These are phyloP conservation scores for Apodospora peruviana DNA, from an alignment of 495 filamentous ascomycete genomes.

Conservation along the genomic window DNA sequence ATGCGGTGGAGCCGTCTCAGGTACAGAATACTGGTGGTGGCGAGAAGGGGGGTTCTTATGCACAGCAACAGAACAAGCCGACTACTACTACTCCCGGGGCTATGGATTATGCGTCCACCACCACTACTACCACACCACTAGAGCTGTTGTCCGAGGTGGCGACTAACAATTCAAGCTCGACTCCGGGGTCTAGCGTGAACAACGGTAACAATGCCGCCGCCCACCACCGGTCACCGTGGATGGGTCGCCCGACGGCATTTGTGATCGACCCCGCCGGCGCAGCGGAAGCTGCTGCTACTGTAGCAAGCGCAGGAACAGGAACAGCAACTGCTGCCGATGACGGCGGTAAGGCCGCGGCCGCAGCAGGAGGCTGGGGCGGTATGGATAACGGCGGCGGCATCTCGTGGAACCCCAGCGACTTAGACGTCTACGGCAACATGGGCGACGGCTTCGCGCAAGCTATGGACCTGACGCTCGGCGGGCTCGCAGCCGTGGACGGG, in stretches of 20 bases:
- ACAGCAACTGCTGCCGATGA: neutral
- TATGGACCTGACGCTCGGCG: constrained; percentile 45
- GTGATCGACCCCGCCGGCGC: neutral
- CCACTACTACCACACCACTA: too few relatives aligned
- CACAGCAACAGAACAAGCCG: too few relatives aligned
- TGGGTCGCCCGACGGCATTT: constrained; percentile 1
- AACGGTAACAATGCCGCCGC: constrained; percentile 8
- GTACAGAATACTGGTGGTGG: too few relatives aligned
- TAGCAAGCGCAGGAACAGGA: neutral
- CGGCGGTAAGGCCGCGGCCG: neutral
- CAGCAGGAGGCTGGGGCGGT: neutral
- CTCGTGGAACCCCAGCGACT: too few relatives aligned
- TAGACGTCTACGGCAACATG: constrained; percentile 7
- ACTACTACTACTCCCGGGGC: too few relatives aligned
- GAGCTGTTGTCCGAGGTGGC: too few relatives aligned
- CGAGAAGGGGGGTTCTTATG: too few relatives aligned
- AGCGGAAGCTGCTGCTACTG: constrained; percentile 1
- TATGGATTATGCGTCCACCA: too few relatives aligned
- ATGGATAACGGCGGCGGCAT: too few relatives aligned
- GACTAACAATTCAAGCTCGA: too few relatives aligned
- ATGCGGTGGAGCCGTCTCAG: too few relatives aligned
- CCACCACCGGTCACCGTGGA: neutral
- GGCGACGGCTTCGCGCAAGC: constrained; percentile 46
- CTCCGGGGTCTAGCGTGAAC: too few relatives aligned
- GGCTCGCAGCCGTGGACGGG: constrained; percentile 22